A percentile compares a stretch with the other conserved stretches of the same genome.
Evolutionary conservation across 2,329 filamentous ascomycete species (phyloP).

Genomic region (Botrytis fragariae): DNA sequence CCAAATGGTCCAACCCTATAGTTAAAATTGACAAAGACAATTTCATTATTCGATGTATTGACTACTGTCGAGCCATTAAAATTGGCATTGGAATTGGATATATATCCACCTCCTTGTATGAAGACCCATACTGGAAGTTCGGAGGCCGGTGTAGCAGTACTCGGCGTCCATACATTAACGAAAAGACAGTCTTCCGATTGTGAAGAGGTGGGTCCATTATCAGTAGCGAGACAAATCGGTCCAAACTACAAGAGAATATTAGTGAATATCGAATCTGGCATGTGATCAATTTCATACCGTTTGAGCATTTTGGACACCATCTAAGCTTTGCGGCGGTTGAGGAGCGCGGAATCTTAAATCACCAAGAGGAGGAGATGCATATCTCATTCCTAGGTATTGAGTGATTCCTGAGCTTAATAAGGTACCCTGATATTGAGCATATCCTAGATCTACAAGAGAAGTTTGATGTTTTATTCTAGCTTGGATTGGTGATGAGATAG

Average conservation of each 20-base stretch:
- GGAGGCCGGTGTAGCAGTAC: slow-evolving; percentile 41
- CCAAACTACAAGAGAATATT: slow-evolving; percentile 5
- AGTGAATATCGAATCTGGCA: not conserved
- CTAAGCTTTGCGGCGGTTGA: slow-evolving; percentile 1
- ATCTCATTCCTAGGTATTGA: slow-evolving; percentile 72
- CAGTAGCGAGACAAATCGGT: slow-evolving; percentile 21
- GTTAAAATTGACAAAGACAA: slow-evolving; percentile 60
- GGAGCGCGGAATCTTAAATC: slow-evolving; percentile 58
- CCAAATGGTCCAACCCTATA: slow-evolving; percentile 62
- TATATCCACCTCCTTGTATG: slow-evolving; percentile 51
- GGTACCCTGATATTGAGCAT: slow-evolving; percentile 62
- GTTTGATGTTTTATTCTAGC: not conserved
- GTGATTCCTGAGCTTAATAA: slow-evolving; percentile 55
- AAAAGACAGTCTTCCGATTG: slow-evolving; percentile 44
- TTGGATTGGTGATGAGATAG: not conserved
- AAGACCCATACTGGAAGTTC: slow-evolving; percentile 55
- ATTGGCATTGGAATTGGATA: slow-evolving; percentile 48
- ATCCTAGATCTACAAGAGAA: slow-evolving; percentile 54
- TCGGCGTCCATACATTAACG: slow-evolving; percentile 46
- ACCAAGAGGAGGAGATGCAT: slow-evolving; percentile 65
- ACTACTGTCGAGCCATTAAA: slow-evolving; percentile 51
- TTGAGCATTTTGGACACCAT: not conserved
- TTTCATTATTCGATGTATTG: slow-evolving; percentile 43
- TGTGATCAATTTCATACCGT: not conserved
- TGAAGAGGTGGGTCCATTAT: not conserved